phyloP scores from a whole-genome alignment of 2,329 filamentous ascomycete species.

The Nothophaeocryptopus gaeumannii region DNA sequence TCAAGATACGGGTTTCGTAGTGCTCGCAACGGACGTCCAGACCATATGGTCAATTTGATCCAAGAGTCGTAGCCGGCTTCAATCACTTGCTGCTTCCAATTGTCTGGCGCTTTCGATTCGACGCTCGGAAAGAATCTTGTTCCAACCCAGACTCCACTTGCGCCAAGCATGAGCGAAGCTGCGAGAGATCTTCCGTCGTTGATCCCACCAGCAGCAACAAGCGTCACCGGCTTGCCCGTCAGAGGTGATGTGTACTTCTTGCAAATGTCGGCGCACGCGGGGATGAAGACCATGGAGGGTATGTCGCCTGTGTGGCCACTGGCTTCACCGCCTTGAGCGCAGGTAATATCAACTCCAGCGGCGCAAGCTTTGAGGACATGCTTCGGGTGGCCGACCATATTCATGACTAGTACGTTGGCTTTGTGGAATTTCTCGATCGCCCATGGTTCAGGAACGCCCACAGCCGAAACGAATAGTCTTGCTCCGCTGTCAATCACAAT shows the following conservation, averaged over 20 bases:
- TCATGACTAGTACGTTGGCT: conserved; percentile 89
- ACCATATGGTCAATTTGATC: conserved; percentile 94
- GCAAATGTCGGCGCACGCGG: conserved; percentile 78
- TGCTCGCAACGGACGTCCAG: conserved; percentile 86
- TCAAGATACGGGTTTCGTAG: conserved; percentile 87
- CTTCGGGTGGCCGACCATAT: conserved; percentile 99
- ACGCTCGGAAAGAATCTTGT: conserved; percentile 90
- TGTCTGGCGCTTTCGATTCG: conserved; percentile 18
- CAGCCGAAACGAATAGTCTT: conserved; percentile 90
- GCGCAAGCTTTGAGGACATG: conserved; percentile 93
- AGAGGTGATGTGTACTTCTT: conserved; percentile 78
- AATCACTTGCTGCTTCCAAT: conserved; percentile 53
- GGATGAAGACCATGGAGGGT: conserved; percentile 85
- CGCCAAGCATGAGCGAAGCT: conserved; percentile 86
- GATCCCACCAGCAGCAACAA: conserved; percentile 87
- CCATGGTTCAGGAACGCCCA: conserved; percentile 81
- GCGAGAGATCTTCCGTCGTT: conserved; percentile 88
- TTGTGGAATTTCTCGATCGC: conserved; percentile 88
- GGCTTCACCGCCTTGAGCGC: conserved; percentile 93
- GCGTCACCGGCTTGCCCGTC: conserved; percentile 80
- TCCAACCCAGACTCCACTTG: conserved; percentile 88
- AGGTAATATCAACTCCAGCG: conserved; percentile 89
- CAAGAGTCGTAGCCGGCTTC: conserved; percentile 92
- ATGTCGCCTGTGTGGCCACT: conserved; percentile 76
- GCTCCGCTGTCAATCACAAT: conserved; percentile 88